These are phyloP conservation scores for barley (Hordeum vulgare) DNA, from an alignment of 176 grass and related monocot species.

Conservation along the genomic window MorexV3_pseudomolecules_assembly NC_058519.1:610614253-610614752, in stretches of 20 bases:
- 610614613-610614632: not conserved
- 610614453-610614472: not conserved
- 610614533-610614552: not conserved
- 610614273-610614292: not conserved
- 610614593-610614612: not conserved
- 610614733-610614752: slow-evolving; percentile 71
- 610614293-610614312: too few relatives aligned
- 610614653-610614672: slow-evolving; percentile 1
- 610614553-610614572: not conserved
- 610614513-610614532: too few relatives aligned
- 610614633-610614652: not conserved
- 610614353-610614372: not conserved
- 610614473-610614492: not conserved
- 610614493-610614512: not conserved
- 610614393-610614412: not conserved
- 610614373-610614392: not conserved
- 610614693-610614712: slow-evolving; percentile 58
- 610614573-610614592: not conserved
- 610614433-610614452: not conserved
- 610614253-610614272: not conserved
- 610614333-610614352: not conserved
- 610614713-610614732: slow-evolving; percentile 75
- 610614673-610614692: slow-evolving; percentile 60
- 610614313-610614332: not conserved
- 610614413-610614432: not conserved